phyloP scores from a whole-genome alignment of 352 stramenopile species.

The Peronospora destructor region DNA sequence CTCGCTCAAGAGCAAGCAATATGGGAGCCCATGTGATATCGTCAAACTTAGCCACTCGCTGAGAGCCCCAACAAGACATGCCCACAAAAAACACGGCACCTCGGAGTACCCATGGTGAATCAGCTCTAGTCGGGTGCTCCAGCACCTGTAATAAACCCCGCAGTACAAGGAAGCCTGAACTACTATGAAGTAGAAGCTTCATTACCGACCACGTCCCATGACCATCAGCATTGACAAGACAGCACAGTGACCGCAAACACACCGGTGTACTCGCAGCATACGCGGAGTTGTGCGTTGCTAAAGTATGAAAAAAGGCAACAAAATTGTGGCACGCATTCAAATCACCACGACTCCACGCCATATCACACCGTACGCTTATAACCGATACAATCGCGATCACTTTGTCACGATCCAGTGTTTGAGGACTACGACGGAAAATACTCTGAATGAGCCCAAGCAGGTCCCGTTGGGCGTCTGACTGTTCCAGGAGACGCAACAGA shows the following conservation, averaged over 20 bases:
- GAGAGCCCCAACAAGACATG: slow-evolving; percentile 85
- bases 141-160: slow-evolving; percentile 65
- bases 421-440: slow-evolving; percentile 55
- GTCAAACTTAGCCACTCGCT: slow-evolving; percentile 66
- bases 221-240: slow-evolving; percentile 77
- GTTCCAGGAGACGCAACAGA: slow-evolving; percentile 62
- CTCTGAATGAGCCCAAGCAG: slow-evolving; percentile 67
- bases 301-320: slow-evolving; percentile 69
- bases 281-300: slow-evolving; percentile 55
- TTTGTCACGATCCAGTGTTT: slow-evolving; percentile 49
- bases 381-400: slow-evolving; percentile 66
- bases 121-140: slow-evolving; percentile 43
- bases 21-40: slow-evolving; percentile 70
- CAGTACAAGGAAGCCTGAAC: slow-evolving; percentile 59
- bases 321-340: slow-evolving; percentile 65
- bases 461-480: slow-evolving; percentile 77
- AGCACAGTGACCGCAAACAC: slow-evolving; percentile 72
- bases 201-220: slow-evolving; percentile 80
- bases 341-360: slow-evolving; percentile 66
- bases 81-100: slow-evolving; percentile 83
- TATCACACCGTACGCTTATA: slow-evolving; percentile 57
- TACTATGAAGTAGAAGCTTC: slow-evolving; percentile 65
- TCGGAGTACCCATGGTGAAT: slow-evolving; percentile 67
- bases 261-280: slow-evolving; percentile 48
- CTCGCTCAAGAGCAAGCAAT: slow-evolving; percentile 53